phyloP scores from a whole-genome alignment of 2,329 filamentous ascomycete genomes.

The Aspergillus floridensis region DNA sequence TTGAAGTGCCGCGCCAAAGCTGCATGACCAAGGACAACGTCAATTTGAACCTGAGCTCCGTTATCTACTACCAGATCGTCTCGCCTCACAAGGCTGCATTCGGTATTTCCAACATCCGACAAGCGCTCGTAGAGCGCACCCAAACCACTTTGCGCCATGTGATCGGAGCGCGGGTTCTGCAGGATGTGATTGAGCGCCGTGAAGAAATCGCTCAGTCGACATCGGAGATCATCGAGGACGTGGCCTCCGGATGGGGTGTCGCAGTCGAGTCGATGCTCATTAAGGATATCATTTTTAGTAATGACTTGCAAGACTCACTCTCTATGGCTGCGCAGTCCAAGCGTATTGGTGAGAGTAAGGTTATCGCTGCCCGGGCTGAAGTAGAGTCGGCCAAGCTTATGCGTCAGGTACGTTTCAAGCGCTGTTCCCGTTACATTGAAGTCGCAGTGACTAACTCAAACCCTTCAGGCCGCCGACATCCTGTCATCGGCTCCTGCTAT shows the following conservation, averaged over 20 bases:
- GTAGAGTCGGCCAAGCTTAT: constrained; percentile 88
- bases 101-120: constrained; percentile 88
- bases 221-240: constrained; percentile 95
- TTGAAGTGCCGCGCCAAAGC: constrained; percentile 89
- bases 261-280: constrained; percentile 98
- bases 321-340: constrained; percentile 99
- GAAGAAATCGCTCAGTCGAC: constrained; percentile 96
- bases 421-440: background rate
- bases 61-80: constrained; percentile 98
- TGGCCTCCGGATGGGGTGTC: constrained; percentile 90
- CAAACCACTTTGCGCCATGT: constrained; percentile 97
- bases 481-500: constrained; percentile 88
- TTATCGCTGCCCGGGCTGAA: constrained; percentile 94
- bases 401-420: constrained; percentile 55
- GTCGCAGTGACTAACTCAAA: constrained; percentile 8
- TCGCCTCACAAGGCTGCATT: constrained; percentile 96
- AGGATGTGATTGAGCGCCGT: constrained; percentile 96
- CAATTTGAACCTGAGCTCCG: constrained; percentile 85
- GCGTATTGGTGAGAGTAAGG: constrained; percentile 96
- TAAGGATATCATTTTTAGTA: constrained; percentile 97
- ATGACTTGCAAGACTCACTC: constrained; percentile 90
- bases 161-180: constrained; percentile 88
- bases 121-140: constrained; percentile 95
- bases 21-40: constrained; percentile 99
- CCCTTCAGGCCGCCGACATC: constrained; percentile 73